Conservation (phyloP, 768 basidiomycete genomes). For the Mycena galericulata region DNA sequence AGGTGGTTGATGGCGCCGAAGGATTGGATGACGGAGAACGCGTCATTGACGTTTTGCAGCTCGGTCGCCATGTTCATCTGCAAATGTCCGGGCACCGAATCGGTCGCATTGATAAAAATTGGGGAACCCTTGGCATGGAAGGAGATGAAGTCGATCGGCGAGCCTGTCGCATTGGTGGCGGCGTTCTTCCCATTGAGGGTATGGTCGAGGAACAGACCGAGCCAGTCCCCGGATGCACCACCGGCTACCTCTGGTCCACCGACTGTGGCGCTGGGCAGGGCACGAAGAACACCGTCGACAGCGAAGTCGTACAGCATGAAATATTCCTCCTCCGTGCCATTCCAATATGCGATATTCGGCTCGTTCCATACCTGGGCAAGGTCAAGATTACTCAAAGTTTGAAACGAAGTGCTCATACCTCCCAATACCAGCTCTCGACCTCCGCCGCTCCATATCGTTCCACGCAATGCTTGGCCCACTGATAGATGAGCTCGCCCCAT, state of each 20-base stretch:
- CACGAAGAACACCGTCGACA: slow-evolving; percentile 32
- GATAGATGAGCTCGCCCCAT: slow-evolving; percentile 32
- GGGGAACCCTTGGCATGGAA: slow-evolving; percentile 35
- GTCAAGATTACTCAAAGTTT: slow-evolving; percentile 13
- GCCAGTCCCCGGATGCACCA: slow-evolving; percentile 31
- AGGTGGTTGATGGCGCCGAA: slow-evolving; percentile 29
- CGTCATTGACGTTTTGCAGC: slow-evolving; percentile 32
- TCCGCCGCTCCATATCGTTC: slow-evolving; percentile 32
- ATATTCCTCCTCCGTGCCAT: slow-evolving; percentile 33
- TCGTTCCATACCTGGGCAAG: slow-evolving; percentile 33
- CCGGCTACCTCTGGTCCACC: slow-evolving; percentile 33
- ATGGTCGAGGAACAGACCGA: slow-evolving; percentile 32
- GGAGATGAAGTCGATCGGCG: slow-evolving; percentile 33
- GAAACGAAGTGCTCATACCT: slow-evolving; percentile 19
- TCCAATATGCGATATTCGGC: slow-evolving; percentile 34
- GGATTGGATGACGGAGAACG: slow-evolving; percentile 31
- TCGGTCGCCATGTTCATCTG: slow-evolving; percentile 33
- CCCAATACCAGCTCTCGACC: slow-evolving; percentile 34
- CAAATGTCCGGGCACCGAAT: slow-evolving; percentile 27
- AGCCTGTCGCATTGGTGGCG: slow-evolving; percentile 24
- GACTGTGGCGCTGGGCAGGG: slow-evolving; percentile 31
- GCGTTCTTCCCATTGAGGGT: slow-evolving; percentile 29
- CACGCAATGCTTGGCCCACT: slow-evolving; percentile 32
- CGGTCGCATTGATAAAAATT: slow-evolving; percentile 30
- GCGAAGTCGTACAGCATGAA: slow-evolving; percentile 35